Evolutionary conservation across 495 filamentous ascomycete genomes (phyloP).

Genomic region (Aspergillus steynii): DNA sequence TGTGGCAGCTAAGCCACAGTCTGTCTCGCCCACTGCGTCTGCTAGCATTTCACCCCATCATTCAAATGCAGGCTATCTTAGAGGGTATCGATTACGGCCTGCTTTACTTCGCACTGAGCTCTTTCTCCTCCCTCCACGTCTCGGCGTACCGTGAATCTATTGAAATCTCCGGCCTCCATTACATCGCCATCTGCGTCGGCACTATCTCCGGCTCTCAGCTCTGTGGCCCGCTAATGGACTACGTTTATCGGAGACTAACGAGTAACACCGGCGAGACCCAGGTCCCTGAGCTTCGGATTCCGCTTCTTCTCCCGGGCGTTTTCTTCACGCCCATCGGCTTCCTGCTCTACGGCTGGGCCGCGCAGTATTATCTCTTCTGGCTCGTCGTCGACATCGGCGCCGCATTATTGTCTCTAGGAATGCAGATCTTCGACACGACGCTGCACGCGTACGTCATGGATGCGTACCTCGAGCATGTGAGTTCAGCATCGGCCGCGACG

Average conservation of each 20-base stretch:
- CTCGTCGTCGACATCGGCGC: neutral
- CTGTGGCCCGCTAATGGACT: slow-evolving; percentile 54
- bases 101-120: slow-evolving; percentile 64
- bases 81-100: slow-evolving; percentile 64
- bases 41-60: slow-evolving; percentile 51
- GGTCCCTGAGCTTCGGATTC: neutral
- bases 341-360: neutral
- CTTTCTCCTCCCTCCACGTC: slow-evolving; percentile 59
- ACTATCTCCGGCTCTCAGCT: slow-evolving; percentile 59
- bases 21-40: slow-evolving; percentile 49
- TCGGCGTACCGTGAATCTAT: slow-evolving; percentile 50
- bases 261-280: neutral
- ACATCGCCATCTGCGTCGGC: slow-evolving; percentile 60
- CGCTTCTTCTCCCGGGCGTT: neutral
- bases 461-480: no score
- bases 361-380: neutral
- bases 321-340: neutral
- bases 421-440: slow-evolving; percentile 20
- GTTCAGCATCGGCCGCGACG: no score
- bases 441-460: slow-evolving; percentile 11
- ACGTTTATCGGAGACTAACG: slow-evolving; percentile 55
- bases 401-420: neutral
- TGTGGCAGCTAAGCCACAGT: slow-evolving; percentile 26
- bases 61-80: slow-evolving; percentile 54
- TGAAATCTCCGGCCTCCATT: slow-evolving; percentile 59